These are phyloP conservation scores for Podaxis sp. DNA, from an alignment of 768 basidiomycete genomes.

Conservation along the genomic window DNA sequence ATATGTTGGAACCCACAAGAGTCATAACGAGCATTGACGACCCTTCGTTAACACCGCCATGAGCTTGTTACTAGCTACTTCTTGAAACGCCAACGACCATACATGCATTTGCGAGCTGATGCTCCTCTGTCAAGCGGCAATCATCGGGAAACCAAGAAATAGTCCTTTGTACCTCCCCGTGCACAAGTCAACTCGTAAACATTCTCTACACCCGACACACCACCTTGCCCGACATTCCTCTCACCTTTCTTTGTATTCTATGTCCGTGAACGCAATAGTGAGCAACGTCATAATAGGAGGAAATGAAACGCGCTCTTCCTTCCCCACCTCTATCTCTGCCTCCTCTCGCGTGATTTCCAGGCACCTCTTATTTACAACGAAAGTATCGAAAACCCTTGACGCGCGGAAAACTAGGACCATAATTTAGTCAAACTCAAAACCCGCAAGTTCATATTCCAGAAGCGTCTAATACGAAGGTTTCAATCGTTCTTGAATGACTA, in stretches of 20 bases:
- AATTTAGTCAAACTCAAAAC: no score
- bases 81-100: background rate
- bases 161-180: background rate
- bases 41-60: background rate
- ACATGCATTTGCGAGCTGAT: background rate
- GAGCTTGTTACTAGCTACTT: background rate
- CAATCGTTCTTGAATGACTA: no score
- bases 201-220: background rate
- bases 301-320: no score
- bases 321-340: background rate
- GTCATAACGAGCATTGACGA: slow-evolving; percentile 34
- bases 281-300: background rate
- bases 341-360: background rate
- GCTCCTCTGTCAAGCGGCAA: background rate
- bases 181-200: background rate
- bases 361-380: no score
- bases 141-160: background rate
- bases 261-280: background rate
- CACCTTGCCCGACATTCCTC: slow-evolving; percentile 3
- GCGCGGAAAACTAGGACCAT: no score
- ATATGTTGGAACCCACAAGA: slow-evolving; percentile 46
- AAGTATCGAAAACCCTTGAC: no score
- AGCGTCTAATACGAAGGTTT: no score
- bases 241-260: background rate
- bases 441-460: no score